Evolutionary conservation across 2,329 filamentous ascomycete genomes (phyloP), one percentile per base, ranked within the genome.

Genomic region (Penicillium janthinellum): DNA sequence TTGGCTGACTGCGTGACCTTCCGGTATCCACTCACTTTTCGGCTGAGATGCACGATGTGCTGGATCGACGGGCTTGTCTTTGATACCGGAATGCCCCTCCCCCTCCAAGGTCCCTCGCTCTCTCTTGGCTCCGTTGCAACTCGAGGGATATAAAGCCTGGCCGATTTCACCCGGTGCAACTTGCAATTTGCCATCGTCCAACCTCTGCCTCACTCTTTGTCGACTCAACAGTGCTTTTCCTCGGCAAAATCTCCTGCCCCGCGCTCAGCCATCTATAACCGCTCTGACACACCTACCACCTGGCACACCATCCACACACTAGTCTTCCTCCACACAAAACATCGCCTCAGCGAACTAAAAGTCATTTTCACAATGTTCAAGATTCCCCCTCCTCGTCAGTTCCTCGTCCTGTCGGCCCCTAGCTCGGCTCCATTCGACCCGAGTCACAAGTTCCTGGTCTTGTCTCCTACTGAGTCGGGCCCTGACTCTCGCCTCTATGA

Each of bases 381-480:
- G 56, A 71, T 71, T 56, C 63, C 71, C 57, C 65, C 69, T 59
- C 57, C 62, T 63, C 69, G 70, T 37, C 39, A 38, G 55, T 74
- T 73, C 64, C 68, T 74, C 60, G 67, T 74, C 37, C 69, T 71
- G 56, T 70, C 68, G 50, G 66, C 66, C 48, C 35, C 56, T 37
- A 59, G 54, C 42, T 63, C 62, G 54, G 58, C 57, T 11, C 67
- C 67, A 1, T 65, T 64, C 39, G 50, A 64, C 54, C 61, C 67
- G 7, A 51, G 47, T 52, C 64, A 64, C 60, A 63, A 68, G 56
- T 70, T 70, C 66, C 66, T 70, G 10, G 65, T 67, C 44, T 59
- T 74, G 62, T 71, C 72, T 49, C 72, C 71, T 48, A 70, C 63
- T 41, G 68, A 73, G 61, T 71, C 63, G 39, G 69, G 67, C 52